These are phyloP conservation scores for Trichoderma sp. DNA, from an alignment of 2,329 filamentous ascomycete species.

Conservation along the genomic window DNA sequence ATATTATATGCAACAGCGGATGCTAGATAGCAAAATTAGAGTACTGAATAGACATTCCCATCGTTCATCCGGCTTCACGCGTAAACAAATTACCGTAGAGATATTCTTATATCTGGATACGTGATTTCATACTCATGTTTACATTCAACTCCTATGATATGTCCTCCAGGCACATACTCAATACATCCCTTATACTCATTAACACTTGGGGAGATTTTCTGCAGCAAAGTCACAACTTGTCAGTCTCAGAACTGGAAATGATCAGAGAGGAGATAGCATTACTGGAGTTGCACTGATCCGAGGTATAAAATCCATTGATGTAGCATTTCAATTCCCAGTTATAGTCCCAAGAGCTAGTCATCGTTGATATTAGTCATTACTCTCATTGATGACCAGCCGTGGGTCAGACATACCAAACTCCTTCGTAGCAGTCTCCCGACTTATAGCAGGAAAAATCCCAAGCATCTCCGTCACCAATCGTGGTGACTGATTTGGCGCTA, in stretches of 20 bases:
- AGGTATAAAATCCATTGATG: conserved; percentile 5
- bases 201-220: conserved; percentile 8
- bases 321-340: conserved; percentile 2
- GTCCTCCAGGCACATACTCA: background rate
- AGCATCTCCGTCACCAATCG: conserved; percentile 3
- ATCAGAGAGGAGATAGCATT: background rate
- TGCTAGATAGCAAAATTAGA: background rate
- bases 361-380: background rate
- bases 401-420: background rate
- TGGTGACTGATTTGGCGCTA: background rate
- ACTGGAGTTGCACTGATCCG: conserved; percentile 2
- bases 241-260: background rate
- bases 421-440: conserved; percentile 2
- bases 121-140: too few relatives aligned
- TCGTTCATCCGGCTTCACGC: background rate
- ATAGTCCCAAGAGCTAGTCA: background rate
- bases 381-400: background rate
- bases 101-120: too few relatives aligned
- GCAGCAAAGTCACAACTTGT: background rate
- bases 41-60: background rate
- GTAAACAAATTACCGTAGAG: rapidly evolving
- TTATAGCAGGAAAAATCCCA: conserved; percentile 11
- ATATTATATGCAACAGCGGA: rapidly evolving
- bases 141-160: too few relatives aligned
- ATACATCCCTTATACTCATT: background rate